Percentiles rank a stretch among this genome's conserved stretches.
These are phyloP conservation scores for Hypoxylon cercidicola DNA, from an alignment of 495 filamentous ascomycete genomes.

Conservation along the genomic window DNA sequence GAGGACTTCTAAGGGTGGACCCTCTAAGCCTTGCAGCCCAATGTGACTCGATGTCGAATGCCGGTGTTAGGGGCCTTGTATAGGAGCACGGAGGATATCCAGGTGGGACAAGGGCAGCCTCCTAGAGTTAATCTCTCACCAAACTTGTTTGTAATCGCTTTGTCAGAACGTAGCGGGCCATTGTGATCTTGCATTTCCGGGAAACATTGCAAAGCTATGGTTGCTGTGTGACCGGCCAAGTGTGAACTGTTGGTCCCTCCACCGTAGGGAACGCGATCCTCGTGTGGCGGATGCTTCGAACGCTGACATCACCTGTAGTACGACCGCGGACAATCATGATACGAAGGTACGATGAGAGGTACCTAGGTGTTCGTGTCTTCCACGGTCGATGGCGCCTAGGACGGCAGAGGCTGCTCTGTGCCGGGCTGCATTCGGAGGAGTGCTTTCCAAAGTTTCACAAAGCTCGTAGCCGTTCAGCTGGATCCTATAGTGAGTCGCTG, in stretches of 20 bases:
- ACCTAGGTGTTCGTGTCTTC: slow-evolving; percentile 11
- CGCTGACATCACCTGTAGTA: slow-evolving; percentile 40
- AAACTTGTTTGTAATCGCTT: slow-evolving; percentile 37
- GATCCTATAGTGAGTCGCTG: slow-evolving; percentile 6
- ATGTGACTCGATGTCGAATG: slow-evolving; percentile 17
- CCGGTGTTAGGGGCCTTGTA: slow-evolving; percentile 10
- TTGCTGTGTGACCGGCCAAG: slow-evolving; percentile 24
- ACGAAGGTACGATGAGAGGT: slow-evolving; percentile 19
- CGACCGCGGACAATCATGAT: slow-evolving; percentile 22
- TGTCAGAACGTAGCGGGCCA: slow-evolving; percentile 30
- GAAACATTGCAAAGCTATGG: slow-evolving; percentile 25
- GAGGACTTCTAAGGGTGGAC: slow-evolving; percentile 12
- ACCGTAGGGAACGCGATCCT: slow-evolving; percentile 32
- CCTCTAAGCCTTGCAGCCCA: slow-evolving; percentile 21
- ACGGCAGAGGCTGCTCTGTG: slow-evolving; percentile 32
- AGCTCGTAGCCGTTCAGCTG: slow-evolving; percentile 44
- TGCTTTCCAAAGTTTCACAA: slow-evolving; percentile 38
- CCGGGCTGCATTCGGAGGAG: slow-evolving; percentile 44
- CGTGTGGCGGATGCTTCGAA: slow-evolving; percentile 30
- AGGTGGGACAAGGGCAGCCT: slow-evolving; percentile 25
- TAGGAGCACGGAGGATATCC: slow-evolving; percentile 14
- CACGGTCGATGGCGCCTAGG: slow-evolving; percentile 21
- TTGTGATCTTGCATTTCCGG: slow-evolving; percentile 42
- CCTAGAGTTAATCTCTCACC: slow-evolving; percentile 10
- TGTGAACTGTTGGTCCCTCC: slow-evolving; percentile 19